phyloP scores from a whole-genome alignment of 192 early-diverging fungal species.

The Entomortierella lignicola region DNA sequence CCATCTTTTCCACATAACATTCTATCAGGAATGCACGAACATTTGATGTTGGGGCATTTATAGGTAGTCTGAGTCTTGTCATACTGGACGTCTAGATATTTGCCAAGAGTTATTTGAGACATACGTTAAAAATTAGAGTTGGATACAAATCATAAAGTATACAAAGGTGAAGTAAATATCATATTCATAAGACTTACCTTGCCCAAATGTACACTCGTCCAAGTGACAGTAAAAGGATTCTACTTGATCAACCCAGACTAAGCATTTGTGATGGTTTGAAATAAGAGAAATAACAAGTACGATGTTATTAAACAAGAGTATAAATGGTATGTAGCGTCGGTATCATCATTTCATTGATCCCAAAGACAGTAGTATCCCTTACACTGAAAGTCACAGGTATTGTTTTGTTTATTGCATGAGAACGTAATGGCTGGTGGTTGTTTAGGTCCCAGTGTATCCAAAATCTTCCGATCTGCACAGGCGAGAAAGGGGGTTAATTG shows the following conservation, averaged over 20 bases:
- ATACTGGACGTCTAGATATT: conserved; percentile 52
- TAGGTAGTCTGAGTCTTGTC: conserved; percentile 70
- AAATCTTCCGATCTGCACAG: conserved; percentile 64
- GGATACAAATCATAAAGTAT: background rate
- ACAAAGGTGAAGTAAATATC: background rate
- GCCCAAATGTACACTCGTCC: conserved; percentile 73
- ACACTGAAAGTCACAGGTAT: conserved; percentile 78
- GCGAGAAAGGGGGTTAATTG: background rate
- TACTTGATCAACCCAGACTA: conserved; percentile 83
- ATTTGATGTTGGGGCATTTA: conserved; percentile 80
- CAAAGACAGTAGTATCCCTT: background rate
- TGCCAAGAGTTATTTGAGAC: too few relatives aligned
- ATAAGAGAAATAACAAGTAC: background rate
- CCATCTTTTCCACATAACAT: conserved; percentile 90
- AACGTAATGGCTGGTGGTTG: conserved; percentile 82
- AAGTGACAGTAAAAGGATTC: conserved; percentile 94
- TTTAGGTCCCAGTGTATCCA: conserved; percentile 68
- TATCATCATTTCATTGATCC: too few relatives aligned
- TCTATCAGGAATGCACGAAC: conserved; percentile 81
- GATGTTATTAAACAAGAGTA: background rate
- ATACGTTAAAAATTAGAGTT: too few relatives aligned
- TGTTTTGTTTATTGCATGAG: conserved; percentile 68
- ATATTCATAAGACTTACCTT: conserved; percentile 50
- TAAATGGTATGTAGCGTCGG: too few relatives aligned
- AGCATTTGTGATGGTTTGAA: too few relatives aligned